Evolutionary conservation across 2,329 filamentous ascomycete genomes (phyloP).

Genomic region (Aspergillus fructus): DNA sequence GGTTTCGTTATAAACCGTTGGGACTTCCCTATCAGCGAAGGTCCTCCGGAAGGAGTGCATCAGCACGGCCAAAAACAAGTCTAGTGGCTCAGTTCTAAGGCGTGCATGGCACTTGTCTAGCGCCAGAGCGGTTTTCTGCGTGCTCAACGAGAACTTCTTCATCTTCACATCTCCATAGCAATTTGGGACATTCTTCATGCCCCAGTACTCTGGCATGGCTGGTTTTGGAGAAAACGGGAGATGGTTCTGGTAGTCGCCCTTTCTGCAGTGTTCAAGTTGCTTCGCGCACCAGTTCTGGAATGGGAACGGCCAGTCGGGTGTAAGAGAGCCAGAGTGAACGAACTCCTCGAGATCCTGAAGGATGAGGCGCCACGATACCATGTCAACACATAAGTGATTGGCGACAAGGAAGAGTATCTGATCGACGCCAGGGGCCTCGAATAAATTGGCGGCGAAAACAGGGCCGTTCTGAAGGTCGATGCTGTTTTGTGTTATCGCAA

Average conservation of each 20-base stretch:
- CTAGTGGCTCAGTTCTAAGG: conserved; percentile 38
- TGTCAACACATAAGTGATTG: conserved; percentile 23
- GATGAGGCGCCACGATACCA: conserved; percentile 33
- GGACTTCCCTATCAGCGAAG: conserved; percentile 43
- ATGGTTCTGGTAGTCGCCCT: conserved; percentile 16
- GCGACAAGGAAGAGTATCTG: conserved; percentile 21
- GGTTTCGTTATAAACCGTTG: conserved; percentile 51
- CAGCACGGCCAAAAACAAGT: conserved; percentile 38
- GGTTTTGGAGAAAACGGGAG: conserved; percentile 19
- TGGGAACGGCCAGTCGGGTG: conserved; percentile 34
- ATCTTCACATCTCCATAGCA: conserved; percentile 36
- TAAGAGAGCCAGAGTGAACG: conserved; percentile 31
- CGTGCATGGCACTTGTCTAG: conserved; percentile 32
- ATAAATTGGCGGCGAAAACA: conserved; percentile 20
- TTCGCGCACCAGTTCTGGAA: conserved; percentile 41
- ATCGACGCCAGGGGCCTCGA: conserved; percentile 5
- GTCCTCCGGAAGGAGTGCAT: conserved; percentile 43
- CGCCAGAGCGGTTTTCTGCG: conserved; percentile 30
- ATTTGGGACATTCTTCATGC: conserved; percentile 32
- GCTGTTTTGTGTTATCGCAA: conserved; percentile 31
- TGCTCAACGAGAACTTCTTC: conserved; percentile 34
- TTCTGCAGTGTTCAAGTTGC: conserved; percentile 30
- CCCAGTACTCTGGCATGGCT: conserved; percentile 32
- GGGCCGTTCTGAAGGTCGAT: conserved; percentile 34
- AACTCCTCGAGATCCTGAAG: conserved; percentile 38